phyloP scores from a whole-genome alignment of 805 yeast species.

The Lachancea thermotolerans region DNA sequence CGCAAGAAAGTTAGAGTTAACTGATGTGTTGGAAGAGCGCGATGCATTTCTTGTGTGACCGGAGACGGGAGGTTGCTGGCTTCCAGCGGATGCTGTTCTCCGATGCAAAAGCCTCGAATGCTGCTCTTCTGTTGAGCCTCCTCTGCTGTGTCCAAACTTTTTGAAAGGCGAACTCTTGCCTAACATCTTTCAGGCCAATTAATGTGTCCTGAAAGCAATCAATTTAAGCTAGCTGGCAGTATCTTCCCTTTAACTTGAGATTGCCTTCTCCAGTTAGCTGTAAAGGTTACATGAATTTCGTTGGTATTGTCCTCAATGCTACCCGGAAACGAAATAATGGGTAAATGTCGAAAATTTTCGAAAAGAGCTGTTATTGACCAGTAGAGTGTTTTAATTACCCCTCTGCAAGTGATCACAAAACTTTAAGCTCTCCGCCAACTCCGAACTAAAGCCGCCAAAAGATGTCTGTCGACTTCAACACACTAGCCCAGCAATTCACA shows the following conservation, averaged over 20 bases:
- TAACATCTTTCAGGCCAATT: slow-evolving; percentile 15
- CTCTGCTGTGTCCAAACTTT: slow-evolving; percentile 29
- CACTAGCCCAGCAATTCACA: slow-evolving; percentile 72
- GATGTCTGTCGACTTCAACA: slow-evolving; percentile 39
- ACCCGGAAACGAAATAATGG: slow-evolving; percentile 2
- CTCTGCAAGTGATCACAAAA: too few species aligned
- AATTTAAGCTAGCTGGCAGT: background rate
- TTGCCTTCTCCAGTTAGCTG: too few species aligned
- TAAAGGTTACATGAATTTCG: too few species aligned
- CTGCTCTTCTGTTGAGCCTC: slow-evolving; percentile 27
- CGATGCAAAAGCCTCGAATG: slow-evolving; percentile 13
- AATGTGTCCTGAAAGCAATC: background rate
- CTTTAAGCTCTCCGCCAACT: too few species aligned
- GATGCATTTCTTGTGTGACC: slow-evolving; percentile 32
- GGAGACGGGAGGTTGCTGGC: slow-evolving; percentile 22
- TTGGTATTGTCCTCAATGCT: background rate
- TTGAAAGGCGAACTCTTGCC: slow-evolving; percentile 35
- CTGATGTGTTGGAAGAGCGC: slow-evolving; percentile 29
- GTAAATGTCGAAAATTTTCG: slow-evolving; percentile 4
- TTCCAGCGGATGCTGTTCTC: slow-evolving; percentile 16
- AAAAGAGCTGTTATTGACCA: background rate
- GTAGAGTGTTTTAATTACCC: too few species aligned
- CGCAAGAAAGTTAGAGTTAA: slow-evolving; percentile 37
- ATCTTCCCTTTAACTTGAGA: too few species aligned
- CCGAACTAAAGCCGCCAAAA: background rate